These are phyloP conservation scores for Colletotrichum sp. DNA, from an alignment of 2,329 filamentous ascomycete genomes.

Conservation along the genomic window DNA sequence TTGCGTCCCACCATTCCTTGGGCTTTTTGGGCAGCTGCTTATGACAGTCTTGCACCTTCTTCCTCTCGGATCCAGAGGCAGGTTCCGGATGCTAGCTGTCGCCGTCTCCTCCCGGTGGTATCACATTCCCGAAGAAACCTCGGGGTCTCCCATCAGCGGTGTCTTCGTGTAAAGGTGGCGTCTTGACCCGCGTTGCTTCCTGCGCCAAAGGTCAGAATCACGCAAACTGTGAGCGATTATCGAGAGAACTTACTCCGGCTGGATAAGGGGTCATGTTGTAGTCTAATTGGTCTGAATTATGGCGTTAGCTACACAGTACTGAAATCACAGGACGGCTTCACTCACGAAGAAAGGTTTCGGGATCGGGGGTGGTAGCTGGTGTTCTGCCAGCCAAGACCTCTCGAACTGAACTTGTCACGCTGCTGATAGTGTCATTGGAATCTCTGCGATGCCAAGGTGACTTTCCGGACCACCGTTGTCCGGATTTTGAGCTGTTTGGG, in stretches of 20 bases:
- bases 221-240: neutral
- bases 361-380: constrained; percentile 33
- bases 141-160: constrained; percentile 40
- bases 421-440: constrained; percentile 41
- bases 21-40: constrained; percentile 27
- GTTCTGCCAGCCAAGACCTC: constrained; percentile 43
- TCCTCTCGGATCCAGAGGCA: neutral
- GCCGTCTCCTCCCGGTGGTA: constrained; percentile 28
- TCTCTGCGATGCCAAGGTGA: constrained; percentile 45
- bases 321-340: neutral
- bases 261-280: constrained; percentile 32
- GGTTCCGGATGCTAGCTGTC: constrained; percentile 15
- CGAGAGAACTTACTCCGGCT: constrained; percentile 32
- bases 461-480: constrained; percentile 22
- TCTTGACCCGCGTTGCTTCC: constrained; percentile 55
- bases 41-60: constrained; percentile 19
- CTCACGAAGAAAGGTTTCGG: constrained; percentile 2
- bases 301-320: neutral
- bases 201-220: constrained; percentile 27
- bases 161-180: constrained; percentile 48
- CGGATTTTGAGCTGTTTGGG: neutral
- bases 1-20: constrained; percentile 42
- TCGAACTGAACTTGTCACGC: constrained; percentile 46
- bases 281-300: constrained; percentile 18
- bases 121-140: constrained; percentile 48